These are phyloP conservation scores for Hypsizygus marmoreus DNA, from an alignment of 768 basidiomycete species.

Conservation along the genomic window DNA sequence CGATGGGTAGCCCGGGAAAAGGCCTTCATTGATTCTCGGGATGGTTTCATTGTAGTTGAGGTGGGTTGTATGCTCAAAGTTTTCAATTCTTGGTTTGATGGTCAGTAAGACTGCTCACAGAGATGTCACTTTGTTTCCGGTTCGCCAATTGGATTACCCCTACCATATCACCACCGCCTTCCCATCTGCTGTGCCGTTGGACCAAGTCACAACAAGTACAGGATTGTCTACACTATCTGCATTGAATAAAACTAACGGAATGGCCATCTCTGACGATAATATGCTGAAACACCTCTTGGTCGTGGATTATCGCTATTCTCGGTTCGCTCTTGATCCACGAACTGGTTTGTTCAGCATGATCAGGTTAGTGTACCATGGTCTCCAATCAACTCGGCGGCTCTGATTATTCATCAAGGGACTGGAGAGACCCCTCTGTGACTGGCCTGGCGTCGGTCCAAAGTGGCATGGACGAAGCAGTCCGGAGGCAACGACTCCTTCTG, in stretches of 20 bases:
- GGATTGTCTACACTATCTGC: conserved; percentile 14
- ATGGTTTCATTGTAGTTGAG: conserved; percentile 88
- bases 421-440: conserved; percentile 83
- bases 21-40: conserved; percentile 69
- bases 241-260: conserved; percentile 31
- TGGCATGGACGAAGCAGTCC: conserved; percentile 57
- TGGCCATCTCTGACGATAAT: conserved; percentile 31
- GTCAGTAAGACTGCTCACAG: conserved; percentile 75
- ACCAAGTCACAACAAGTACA: conserved; percentile 26
- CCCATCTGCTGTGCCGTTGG: conserved; percentile 35
- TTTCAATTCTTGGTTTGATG: conserved; percentile 16
- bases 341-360: conserved; percentile 82
- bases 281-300: conserved; percentile 57
- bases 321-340: conserved; percentile 84
- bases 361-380: conserved; percentile 50
- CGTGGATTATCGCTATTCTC: conserved; percentile 91
- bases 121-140: conserved; percentile 76
- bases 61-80: conserved; percentile 44
- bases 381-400: not conserved
- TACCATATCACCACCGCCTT: conserved; percentile 84
- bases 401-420: conserved; percentile 60
- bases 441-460: conserved; percentile 59
- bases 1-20: conserved; percentile 82
- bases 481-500: conserved; percentile 67
- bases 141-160: conserved; percentile 69